Evolutionary conservation across 2,329 filamentous ascomycete species (phyloP).

Genomic region (Talaromyces marneffei): DNA sequence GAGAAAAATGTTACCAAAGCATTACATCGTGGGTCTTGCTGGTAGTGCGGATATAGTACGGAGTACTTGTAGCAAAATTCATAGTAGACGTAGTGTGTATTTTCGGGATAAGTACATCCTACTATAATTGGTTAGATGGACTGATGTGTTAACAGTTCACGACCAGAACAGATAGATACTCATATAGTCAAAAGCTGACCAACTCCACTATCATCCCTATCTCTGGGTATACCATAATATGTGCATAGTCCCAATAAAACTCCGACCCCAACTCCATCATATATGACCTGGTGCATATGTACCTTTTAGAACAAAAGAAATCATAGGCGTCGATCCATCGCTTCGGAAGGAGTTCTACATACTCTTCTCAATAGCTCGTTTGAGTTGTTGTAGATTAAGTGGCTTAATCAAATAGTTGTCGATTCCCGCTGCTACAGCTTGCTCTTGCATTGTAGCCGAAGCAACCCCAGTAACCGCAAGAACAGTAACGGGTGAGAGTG

Average conservation of each 20-base stretch:
- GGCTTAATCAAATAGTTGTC: conserved; percentile 30
- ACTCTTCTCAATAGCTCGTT: conserved; percentile 16
- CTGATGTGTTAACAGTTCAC: too few relatives aligned
- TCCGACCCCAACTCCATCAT: not conserved
- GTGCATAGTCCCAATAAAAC: not conserved
- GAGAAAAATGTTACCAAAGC: too few relatives aligned
- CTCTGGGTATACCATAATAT: not conserved
- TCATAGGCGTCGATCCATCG: not conserved
- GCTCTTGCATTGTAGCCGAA: conserved; percentile 28
- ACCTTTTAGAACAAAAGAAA: not conserved
- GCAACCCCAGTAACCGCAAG: conserved; percentile 31
- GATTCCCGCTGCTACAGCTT: conserved; percentile 26
- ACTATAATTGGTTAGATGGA: too few relatives aligned
- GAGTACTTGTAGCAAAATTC: too few relatives aligned
- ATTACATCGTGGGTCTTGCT: too few relatives aligned
- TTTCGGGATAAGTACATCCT: too few relatives aligned
- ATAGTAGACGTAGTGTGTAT: too few relatives aligned
- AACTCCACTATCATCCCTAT: not conserved
- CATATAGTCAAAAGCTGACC: not conserved
- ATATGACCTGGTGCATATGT: not conserved
- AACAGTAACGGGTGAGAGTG: conserved; percentile 21
- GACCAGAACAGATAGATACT: too few relatives aligned
- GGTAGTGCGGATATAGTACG: too few relatives aligned
- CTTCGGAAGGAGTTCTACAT: not conserved
- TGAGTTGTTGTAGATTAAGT: conserved; percentile 27